Evolutionary conservation across 106 monocot species (phyloP), one percentile per base, ranked within the genome.

Genomic region (Cymbidium sinense): DNA sequence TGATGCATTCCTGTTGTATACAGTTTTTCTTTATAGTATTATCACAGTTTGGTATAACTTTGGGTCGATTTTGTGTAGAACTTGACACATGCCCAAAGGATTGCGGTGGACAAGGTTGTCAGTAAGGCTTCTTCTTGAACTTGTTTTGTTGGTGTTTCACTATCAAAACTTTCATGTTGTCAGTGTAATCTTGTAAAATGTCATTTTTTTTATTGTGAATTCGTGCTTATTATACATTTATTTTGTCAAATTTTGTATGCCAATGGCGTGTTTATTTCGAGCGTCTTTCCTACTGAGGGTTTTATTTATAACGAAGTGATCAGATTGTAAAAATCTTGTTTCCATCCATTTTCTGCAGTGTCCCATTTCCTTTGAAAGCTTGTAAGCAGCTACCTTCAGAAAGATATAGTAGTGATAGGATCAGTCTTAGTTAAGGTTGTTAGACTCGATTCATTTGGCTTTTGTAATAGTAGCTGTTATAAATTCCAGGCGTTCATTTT

Each of bases 71-170:
- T 78, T 54, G 65, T 75, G 52, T 83, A 90, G 90, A 77, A 69
- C 75, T 76, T 85, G 29, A 78, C 85, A 25, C 52, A 29, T 64
- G 83, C 64, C 15, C 87, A 90, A 73, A 85, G 67, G 79, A 76
- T 44, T 8, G 90, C 90, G 15, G 81, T 90, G 34, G 64, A 76
- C 33, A 78, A 31, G 23, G 52, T 81, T 70, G 12, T 90, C 21
- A 77, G 50, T 29, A 34, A 27, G 58, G 25, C 43, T 15, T 33
- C 67, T 67, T 67, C 31, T 31, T 13, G 67, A 31, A 33, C 31
- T 67, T 18, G 33, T 58, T 58, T 58, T 23, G 1, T 29, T 17
- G 15, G 33, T 67, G 67, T 30, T 67, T 67, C 1, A n/a, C 11
- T 31, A 12, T n/a, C 4, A n/a, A 62, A 62, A 23, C 15, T 62